Evolutionary conservation across 2,329 filamentous ascomycete species (phyloP).

Genomic region (Stromatinia cepivora): DNA sequence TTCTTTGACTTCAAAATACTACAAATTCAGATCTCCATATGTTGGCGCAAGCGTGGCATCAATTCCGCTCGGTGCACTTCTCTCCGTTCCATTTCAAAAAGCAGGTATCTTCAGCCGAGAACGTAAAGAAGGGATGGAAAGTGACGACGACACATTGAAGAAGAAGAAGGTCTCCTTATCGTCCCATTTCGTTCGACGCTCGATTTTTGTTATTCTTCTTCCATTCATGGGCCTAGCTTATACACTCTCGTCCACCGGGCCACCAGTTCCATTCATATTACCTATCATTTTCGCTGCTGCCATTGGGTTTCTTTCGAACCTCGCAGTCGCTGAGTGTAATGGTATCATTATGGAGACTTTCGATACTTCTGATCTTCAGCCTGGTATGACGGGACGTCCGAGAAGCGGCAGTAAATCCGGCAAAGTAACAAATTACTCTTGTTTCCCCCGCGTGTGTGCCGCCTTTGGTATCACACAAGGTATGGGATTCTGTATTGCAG

Average conservation of each 20-base stretch:
- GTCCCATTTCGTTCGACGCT: conserved; percentile 68
- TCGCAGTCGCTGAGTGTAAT: conserved; percentile 74
- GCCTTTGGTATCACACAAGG: conserved; percentile 71
- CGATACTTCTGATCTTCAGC: conserved; percentile 76
- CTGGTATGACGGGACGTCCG: conserved; percentile 64
- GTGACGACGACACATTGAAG: conserved; percentile 67
- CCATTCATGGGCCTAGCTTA: conserved; percentile 68
- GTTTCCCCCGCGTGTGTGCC: conserved; percentile 70
- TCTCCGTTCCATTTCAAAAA: conserved; percentile 73
- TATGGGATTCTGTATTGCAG: conserved; percentile 68
- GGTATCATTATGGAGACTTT: conserved; percentile 79
- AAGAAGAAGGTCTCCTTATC: conserved; percentile 63
- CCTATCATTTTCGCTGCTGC: conserved; percentile 66
- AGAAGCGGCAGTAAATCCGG: conserved; percentile 46
- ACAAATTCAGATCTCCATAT: conserved; percentile 61
- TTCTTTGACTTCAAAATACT: conserved; percentile 68
- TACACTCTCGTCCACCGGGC: conserved; percentile 64
- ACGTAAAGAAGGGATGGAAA: conserved; percentile 57
- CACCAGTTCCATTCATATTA: conserved; percentile 58
- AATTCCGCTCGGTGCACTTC: conserved; percentile 65
- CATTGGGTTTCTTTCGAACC: conserved; percentile 69
- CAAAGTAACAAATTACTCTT: conserved; percentile 69
- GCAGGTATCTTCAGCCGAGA: conserved; percentile 68
- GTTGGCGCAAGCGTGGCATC: conserved; percentile 68
- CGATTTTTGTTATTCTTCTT: conserved; percentile 65